Percentiles rank a stretch among this genome's conserved stretches.
These are phyloP conservation scores for Fraxinus platypoda DNA, from an alignment of 305 asterid species.

Conservation along the genomic window DNA sequence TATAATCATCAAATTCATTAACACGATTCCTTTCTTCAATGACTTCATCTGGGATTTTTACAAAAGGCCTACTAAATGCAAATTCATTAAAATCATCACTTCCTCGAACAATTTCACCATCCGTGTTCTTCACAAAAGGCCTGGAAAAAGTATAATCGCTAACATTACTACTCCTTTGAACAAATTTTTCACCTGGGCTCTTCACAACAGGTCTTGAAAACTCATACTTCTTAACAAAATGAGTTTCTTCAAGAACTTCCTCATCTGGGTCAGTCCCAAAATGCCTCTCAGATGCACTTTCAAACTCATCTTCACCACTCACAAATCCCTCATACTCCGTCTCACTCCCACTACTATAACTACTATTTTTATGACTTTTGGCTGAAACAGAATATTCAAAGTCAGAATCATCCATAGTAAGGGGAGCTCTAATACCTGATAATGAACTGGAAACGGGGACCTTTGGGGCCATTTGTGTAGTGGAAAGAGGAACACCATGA, in stretches of 20 bases:
- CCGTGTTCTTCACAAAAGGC: conserved; percentile 20
- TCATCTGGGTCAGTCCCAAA: conserved; percentile 30
- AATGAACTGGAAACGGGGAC: conserved; percentile 30
- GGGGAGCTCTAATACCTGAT: conserved; percentile 95
- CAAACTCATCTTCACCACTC: conserved; percentile 57
- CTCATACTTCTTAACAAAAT: conserved; percentile 30
- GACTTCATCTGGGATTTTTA: conserved; percentile 24
- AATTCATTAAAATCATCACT: conserved; percentile 20
- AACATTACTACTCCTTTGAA: conserved; percentile 23
- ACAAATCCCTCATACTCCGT: conserved; percentile 47
- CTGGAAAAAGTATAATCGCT: conserved; percentile 24
- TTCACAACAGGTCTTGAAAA: conserved; percentile 40
- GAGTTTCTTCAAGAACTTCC: conserved; percentile 39
- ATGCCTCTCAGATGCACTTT: conserved; percentile 37
- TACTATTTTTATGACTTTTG: conserved; percentile 34
- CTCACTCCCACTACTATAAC: conserved; percentile 54
- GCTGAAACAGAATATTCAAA: conserved; percentile 49
- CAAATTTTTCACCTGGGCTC: conserved; percentile 30
- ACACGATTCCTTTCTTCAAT: conserved; percentile 25
- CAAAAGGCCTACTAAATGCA: conserved; percentile 34
- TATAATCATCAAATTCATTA: conserved; percentile 23
- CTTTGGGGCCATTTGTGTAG: conserved; percentile 47
- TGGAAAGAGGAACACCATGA: conserved; percentile 57
- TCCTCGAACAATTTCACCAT: conserved; percentile 23
- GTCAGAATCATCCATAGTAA: conserved; percentile 80